Base-by-base conservation (phyloP, 371 early-diverging fungal species). In the Smittium culicis region DNA sequence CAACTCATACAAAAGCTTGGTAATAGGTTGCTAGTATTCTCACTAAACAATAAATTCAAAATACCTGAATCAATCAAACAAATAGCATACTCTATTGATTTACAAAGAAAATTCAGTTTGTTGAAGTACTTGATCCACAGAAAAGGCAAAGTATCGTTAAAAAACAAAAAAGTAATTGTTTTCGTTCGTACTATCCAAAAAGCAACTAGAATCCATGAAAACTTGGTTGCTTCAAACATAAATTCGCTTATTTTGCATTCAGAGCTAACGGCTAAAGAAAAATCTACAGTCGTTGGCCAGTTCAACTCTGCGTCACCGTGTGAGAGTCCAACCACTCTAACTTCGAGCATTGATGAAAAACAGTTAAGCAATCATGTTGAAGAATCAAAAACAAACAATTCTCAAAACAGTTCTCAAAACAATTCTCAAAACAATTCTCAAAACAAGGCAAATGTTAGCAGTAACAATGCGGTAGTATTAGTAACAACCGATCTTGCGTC, bases 401-500 rank as follows among this genome's bases (percentile, higher is more conserved):
- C n/a, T n/a, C n/a, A n/a, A n/a, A n/a, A n/a, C n/a, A n/a, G n/a
- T n/a, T n/a, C n/a, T n/a, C n/a, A n/a, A n/a, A n/a, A n/a, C n/a
- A n/a, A n/a, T n/a, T n/a, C n/a, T n/a, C n/a, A n/a, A n/a, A n/a
- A 54, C 17, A n/a, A n/a, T 17, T 17, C n/a, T 54, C n/a, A 17
- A 17, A 17, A n/a, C 17, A 54, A 54, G n/a, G 17, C 17, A 54
- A 17, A 54, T 54, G 55, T n/a, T n/a, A n/a, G n/a, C n/a, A n/a
- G n/a, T n/a, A n/a, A n/a, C n/a, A n/a, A n/a, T n/a, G 71, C 71
- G 62, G 73, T 72, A 61, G 69, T 76, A 33, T 73, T 93, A 68
- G 87, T 96, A 62, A 91, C 93, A 70, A 98, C 98, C 0, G 98
- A 98, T 70, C 84, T 95, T 71, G 96, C 93, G 1, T 90, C 93